Conservation (phyloP, 768 basidiomycete genomes). For the Podaxis carcinomalis region DNA sequence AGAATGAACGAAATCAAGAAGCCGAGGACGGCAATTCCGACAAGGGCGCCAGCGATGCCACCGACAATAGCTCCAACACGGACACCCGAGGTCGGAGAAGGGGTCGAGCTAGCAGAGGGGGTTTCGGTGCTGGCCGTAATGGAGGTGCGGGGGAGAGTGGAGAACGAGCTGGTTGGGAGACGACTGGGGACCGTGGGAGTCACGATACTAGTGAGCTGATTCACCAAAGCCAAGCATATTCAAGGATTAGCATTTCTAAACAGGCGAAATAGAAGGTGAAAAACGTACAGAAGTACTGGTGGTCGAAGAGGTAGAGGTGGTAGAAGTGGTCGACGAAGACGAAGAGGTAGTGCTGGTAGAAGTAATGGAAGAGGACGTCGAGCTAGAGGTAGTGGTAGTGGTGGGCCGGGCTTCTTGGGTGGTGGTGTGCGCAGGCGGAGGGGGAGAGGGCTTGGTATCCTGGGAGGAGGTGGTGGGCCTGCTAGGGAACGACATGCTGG, state of each 20-base stretch:
- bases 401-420: neutral
- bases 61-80: conserved; percentile 41
- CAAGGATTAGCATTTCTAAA: neutral
- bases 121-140: conserved; percentile 3
- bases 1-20: conserved; percentile 36
- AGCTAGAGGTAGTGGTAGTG: conserved; percentile 6
- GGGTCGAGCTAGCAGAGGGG: conserved; percentile 7
- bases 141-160: conserved; percentile 2
- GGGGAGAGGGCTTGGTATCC: conserved; percentile 9
- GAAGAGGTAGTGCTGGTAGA: conserved; percentile 12
- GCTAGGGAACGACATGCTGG: neutral
- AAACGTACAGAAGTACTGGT: no score
- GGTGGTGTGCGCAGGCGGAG: neutral
- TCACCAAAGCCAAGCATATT: no score
- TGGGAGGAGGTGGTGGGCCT: conserved; percentile 2
- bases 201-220: conserved; percentile 13
- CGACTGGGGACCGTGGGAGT: conserved; percentile 10
- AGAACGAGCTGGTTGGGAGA: conserved; percentile 4
- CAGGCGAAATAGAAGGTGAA: no score
- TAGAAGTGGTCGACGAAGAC: conserved; percentile 11
- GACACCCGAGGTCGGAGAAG: conserved; percentile 17
- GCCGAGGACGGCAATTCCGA: conserved; percentile 31
- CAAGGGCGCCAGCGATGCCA: conserved; percentile 32
- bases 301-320: neutral
- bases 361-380: conserved; percentile 13